Percentiles rank a stretch among this genome's conserved stretches.
Conservation (phyloP, 257 asterid species). For the Anisodus tanguticus region DNA sequence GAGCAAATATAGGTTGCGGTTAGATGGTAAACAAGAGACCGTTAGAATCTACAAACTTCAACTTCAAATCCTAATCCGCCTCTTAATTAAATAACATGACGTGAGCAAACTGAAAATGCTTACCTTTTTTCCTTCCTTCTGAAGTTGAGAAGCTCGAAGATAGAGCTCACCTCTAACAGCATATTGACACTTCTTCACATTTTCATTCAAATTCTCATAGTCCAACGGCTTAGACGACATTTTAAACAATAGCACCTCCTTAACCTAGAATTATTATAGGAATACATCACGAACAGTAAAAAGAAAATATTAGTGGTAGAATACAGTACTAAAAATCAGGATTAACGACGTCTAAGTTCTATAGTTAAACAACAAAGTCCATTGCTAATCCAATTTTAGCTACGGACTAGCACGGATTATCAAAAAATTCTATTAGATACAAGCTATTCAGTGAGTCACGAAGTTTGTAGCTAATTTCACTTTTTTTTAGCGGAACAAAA, state of each 20-base stretch:
- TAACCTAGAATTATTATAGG: neutral
- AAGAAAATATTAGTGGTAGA: neutral
- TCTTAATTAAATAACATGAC: too few species aligned
- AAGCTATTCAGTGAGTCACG: neutral
- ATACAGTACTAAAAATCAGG: neutral
- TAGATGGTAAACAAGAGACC: too few species aligned
- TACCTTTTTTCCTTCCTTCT: conserved; percentile 99
- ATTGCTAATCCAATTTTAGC: neutral
- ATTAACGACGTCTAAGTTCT: neutral
- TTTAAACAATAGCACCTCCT: conserved; percentile 23
- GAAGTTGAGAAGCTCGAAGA: conserved; percentile 99
- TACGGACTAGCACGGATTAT: neutral
- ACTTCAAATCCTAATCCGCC: too few species aligned
- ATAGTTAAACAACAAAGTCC: neutral
- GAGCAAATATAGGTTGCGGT: too few species aligned
- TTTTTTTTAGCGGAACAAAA: neutral
- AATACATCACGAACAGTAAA: neutral
- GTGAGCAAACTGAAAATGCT: neutral
- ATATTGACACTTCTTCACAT: conserved; percentile 93
- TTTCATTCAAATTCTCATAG: conserved; percentile 88
- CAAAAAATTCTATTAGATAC: neutral
- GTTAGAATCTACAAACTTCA: too few species aligned
- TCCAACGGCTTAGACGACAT: conserved; percentile 77
- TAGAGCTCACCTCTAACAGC: conserved; percentile 99
- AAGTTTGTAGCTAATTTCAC: neutral